These are phyloP conservation scores for Oxalis stricta DNA, from an alignment of 441 rosid species.

Conservation along the genomic window DNA sequence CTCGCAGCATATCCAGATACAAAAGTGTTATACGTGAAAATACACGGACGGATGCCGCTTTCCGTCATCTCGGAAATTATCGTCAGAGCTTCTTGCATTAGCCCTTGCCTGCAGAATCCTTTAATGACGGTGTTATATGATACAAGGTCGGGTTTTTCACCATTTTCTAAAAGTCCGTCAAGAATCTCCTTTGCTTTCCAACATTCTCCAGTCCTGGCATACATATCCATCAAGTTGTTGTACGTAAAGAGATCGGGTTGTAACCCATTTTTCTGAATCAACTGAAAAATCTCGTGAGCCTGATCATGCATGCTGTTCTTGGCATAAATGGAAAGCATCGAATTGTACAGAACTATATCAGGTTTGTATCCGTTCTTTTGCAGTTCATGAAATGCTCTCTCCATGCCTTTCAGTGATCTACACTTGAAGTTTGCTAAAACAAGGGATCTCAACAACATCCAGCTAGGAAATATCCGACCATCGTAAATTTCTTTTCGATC, in stretches of 20 bases:
- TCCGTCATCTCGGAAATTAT: conserved; percentile 58
- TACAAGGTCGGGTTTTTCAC: conserved; percentile 51
- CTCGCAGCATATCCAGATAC: conserved; percentile 54
- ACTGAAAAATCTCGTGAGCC: conserved; percentile 39
- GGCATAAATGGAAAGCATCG: conserved; percentile 62
- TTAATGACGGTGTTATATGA: conserved; percentile 87
- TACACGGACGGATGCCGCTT: conserved; percentile 59
- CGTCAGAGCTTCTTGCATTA: conserved; percentile 72
- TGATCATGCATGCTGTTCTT: conserved; percentile 52
- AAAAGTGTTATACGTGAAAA: conserved; percentile 77
- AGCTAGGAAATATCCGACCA: conserved; percentile 70
- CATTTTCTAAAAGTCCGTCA: conserved; percentile 27
- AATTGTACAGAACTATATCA: conserved; percentile 65
- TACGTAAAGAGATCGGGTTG: conserved; percentile 69
- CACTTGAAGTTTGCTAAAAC: conserved; percentile 60
- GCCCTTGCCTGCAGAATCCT: conserved; percentile 79
- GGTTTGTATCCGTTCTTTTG: conserved; percentile 55
- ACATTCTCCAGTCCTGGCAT: conserved; percentile 66
- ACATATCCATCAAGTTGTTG: conserved; percentile 89
- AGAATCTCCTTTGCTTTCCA: conserved; percentile 80
- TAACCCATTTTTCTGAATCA: conserved; percentile 42
- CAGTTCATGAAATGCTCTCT: conserved; percentile 49
- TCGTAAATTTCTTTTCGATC: conserved; percentile 47
- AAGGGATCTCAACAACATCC: conserved; percentile 84
- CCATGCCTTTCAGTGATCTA: conserved; percentile 45